Base-by-base conservation (phyloP, 2,329 filamentous ascomycete species). In the Penicillium sp. region DNA sequence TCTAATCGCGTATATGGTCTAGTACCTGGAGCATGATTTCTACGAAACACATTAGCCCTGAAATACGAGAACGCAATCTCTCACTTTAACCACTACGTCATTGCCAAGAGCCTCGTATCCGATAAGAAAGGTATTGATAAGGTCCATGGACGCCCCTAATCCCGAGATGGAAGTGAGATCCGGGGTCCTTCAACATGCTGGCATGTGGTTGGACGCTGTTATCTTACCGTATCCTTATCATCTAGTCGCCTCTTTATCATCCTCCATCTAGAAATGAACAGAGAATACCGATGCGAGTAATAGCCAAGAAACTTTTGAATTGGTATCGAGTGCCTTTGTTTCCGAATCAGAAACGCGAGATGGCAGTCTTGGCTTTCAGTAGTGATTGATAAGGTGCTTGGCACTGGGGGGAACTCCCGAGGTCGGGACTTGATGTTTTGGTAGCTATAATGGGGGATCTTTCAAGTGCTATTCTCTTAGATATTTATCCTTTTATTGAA, bases 91-190 rank as follows among this genome's bases (percentile, higher is more conserved):
- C 12, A 18, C 8, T 42, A n/a, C 8, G 37, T 40, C 37, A 40
- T 40, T 40, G 37, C 37, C 37, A 40, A 40, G 37, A 40, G 18
- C 18, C 18, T 22, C 18, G 37, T 12, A 22, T 22, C 18, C 37
- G 37, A 40, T 40, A 40, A 40, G 37, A 40, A 12, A 40, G 11
- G 4, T 18, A 12, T 2, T 20, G 49, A 53, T 55, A 52, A 56
- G 7, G 44, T n/a, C 4, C 29, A 29, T 11, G 9, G 26, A 3
- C 12, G 48, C 48, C 14, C 50, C 60, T 61, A 62, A 59, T 41
- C 60, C 57, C 49, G 27, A 60, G 40, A 56, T 23, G 60, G 59
- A 23, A 54, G 49, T 56, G 37, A 27, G 55, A 63, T 62, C 59
- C 57, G 59, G 58, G 50, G 51, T 51, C 20, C 20, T 23, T 20